These are phyloP conservation scores for Emmonsiellopsis sp. DNA, from an alignment of 2,329 filamentous ascomycete genomes.

Conservation along the genomic window DNA sequence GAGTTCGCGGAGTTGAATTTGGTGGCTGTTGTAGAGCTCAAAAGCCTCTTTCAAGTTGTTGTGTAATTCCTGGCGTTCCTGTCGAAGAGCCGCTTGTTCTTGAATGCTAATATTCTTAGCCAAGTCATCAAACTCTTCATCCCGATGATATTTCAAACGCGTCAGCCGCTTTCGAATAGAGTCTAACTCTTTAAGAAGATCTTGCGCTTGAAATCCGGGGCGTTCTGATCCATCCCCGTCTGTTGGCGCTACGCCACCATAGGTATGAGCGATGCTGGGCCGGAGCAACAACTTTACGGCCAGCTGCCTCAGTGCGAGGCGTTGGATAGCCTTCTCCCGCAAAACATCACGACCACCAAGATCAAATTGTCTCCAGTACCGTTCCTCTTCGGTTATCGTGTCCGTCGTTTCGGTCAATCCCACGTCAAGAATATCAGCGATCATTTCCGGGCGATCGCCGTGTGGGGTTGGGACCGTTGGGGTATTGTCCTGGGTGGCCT, in stretches of 20 bases:
- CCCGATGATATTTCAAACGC: slow-evolving; percentile 17
- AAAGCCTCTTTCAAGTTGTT: slow-evolving; percentile 21
- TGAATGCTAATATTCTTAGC: slow-evolving; percentile 17
- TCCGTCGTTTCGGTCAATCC: background rate
- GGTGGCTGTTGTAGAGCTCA: slow-evolving; percentile 17
- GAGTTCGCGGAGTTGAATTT: slow-evolving; percentile 26
- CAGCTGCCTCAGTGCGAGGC: slow-evolving; percentile 29
- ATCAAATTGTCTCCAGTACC: background rate
- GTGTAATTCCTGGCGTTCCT: slow-evolving; percentile 22
- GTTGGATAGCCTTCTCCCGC: slow-evolving; percentile 29
- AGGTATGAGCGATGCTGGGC: slow-evolving; percentile 29
- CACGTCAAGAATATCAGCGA: slow-evolving; percentile 5
- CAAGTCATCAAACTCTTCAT: slow-evolving; percentile 23
- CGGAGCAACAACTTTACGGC: slow-evolving; percentile 30
- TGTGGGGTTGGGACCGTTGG: background rate
- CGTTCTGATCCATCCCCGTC: slow-evolving; percentile 20
- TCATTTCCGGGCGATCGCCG: background rate
- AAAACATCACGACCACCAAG: slow-evolving; percentile 14
- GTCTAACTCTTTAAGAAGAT: slow-evolving; percentile 26
- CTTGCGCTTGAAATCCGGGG: slow-evolving; percentile 21
- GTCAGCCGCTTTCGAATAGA: slow-evolving; percentile 22
- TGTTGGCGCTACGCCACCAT: slow-evolving; percentile 23
- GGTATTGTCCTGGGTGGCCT: slow-evolving; percentile 1
- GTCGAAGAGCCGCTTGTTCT: slow-evolving; percentile 16
- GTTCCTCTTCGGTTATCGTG: background rate